These are phyloP conservation scores for Trichoderma atrobrunneum DNA, from an alignment of 2,329 filamentous ascomycete genomes.

Conservation along the genomic window DNA sequence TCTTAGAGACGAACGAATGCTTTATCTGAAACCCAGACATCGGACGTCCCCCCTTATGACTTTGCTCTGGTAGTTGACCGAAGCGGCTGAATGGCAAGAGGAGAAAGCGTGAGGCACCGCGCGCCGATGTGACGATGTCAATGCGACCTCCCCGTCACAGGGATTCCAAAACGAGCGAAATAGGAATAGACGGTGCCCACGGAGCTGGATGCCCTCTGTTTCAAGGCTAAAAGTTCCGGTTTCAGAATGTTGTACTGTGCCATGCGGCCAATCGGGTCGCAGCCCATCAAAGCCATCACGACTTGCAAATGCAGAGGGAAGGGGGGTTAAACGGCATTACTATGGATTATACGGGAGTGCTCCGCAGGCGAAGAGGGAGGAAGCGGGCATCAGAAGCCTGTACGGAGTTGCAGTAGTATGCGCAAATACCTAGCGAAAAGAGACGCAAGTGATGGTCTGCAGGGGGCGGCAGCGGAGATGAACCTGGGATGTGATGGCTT, in stretches of 20 bases:
- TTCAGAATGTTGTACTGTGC: constrained; percentile 9
- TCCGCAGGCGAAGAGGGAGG: neutral
- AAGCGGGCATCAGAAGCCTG: neutral
- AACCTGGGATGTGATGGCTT: constrained; percentile 5
- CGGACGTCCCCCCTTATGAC: neutral
- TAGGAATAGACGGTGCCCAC: neutral
- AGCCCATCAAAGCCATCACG: neutral
- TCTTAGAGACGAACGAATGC: neutral
- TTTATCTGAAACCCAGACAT: constrained; percentile 5
- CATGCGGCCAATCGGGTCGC: constrained; percentile 12
- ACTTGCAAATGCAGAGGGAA: neutral
- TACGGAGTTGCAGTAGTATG: neutral
- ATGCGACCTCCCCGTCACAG: neutral
- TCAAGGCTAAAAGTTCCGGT: constrained; percentile 14
- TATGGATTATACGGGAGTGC: neutral
- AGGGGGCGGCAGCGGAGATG: constrained; percentile 1
- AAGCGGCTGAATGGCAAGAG: constrained; percentile 5
- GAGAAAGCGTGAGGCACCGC: neutral
- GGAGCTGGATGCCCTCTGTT: constrained; percentile 9
- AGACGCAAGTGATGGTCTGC: neutral
- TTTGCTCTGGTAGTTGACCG: neutral
- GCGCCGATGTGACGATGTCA: neutral
- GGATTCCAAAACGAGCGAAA: neutral
- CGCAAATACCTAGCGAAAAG: neutral
- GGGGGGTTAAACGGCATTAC: constrained; percentile 1